A percentile compares a stretch with the other conserved stretches of the same genome.
Conservation (phyloP, 140 eudicot species). For the Cichorium intybus region DNA sequence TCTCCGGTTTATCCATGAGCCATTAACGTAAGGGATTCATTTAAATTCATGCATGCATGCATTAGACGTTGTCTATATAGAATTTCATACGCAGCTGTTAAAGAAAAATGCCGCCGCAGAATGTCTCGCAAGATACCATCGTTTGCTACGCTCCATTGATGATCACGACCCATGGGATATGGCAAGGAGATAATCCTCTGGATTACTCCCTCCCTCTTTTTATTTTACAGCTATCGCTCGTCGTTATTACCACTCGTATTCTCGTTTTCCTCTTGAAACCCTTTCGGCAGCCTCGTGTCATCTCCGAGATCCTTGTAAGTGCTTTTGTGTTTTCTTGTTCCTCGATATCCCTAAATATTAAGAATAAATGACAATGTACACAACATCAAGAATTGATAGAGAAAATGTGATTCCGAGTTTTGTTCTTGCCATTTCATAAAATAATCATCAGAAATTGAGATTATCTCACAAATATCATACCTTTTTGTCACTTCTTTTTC, state of each 20-base stretch:
- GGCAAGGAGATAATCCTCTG: slow-evolving; percentile 91
- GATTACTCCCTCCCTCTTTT: slow-evolving; percentile 86
- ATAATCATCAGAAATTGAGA: no score
- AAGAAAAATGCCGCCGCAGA: slow-evolving; percentile 31
- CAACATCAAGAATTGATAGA: no score
- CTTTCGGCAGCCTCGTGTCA: slow-evolving; percentile 90
- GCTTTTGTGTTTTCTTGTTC: not conserved
- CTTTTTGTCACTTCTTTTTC: no score
- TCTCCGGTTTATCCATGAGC: not conserved
- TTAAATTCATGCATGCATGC: slow-evolving; percentile 9
- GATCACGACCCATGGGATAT: slow-evolving; percentile 84
- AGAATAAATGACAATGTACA: not conserved
- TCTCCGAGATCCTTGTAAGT: slow-evolving; percentile 84
- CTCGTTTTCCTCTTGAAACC: slow-evolving; percentile 80
- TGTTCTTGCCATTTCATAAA: no score
- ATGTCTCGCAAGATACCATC: slow-evolving; percentile 35
- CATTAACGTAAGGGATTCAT: not conserved
- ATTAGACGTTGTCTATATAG: not conserved
- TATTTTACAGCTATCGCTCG: slow-evolving; percentile 64
- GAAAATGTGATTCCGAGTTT: no score
- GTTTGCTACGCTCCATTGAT: slow-evolving; percentile 85
- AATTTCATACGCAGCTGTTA: not conserved
- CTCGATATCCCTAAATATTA: not conserved
- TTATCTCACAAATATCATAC: no score
- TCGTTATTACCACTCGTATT: slow-evolving; percentile 61